A percentile compares a stretch with the other conserved stretches of the same genome.
Conservation (phyloP, 2,329 filamentous ascomycete species). For the Bipolaris zeicola region DNA sequence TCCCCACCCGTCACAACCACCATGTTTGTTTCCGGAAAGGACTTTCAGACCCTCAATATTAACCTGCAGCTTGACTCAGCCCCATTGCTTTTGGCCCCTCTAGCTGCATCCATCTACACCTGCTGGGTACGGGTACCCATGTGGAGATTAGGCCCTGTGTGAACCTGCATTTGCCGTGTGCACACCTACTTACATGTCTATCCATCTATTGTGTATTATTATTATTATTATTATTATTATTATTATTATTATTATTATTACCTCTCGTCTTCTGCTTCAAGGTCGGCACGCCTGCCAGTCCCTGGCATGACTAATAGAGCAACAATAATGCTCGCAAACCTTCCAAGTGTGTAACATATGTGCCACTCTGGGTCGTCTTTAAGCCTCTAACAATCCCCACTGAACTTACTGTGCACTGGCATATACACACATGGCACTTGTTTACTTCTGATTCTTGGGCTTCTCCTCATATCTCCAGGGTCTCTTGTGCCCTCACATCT, state of each 20-base stretch:
- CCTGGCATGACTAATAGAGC: not conserved
- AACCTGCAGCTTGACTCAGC: not conserved
- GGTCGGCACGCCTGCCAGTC: not conserved
- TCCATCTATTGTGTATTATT: no score
- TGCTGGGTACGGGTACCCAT: not conserved
- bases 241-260: not conserved
- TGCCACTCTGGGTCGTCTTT: not conserved
- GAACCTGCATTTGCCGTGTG: not conserved
- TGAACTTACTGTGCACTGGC: not conserved
- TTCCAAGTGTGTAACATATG: no score
- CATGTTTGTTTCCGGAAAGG: not conserved
- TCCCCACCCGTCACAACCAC: slow-evolving; percentile 6
- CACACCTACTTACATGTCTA: no score
- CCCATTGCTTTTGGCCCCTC: not conserved
- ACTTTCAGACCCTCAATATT: not conserved
- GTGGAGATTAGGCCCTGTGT: not conserved
- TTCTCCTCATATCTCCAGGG: not conserved
- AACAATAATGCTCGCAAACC: no score
- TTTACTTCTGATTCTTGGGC: not conserved
- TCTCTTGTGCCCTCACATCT: not conserved
- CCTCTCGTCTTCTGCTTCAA: not conserved
- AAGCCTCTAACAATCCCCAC: not conserved
- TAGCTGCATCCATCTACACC: no score
- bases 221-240: not conserved
- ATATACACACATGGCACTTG: not conserved